Percentiles rank a stretch among this genome's conserved stretches.
Conservation (phyloP, 306 rosid species). For the Trifolium repens region DNA sequence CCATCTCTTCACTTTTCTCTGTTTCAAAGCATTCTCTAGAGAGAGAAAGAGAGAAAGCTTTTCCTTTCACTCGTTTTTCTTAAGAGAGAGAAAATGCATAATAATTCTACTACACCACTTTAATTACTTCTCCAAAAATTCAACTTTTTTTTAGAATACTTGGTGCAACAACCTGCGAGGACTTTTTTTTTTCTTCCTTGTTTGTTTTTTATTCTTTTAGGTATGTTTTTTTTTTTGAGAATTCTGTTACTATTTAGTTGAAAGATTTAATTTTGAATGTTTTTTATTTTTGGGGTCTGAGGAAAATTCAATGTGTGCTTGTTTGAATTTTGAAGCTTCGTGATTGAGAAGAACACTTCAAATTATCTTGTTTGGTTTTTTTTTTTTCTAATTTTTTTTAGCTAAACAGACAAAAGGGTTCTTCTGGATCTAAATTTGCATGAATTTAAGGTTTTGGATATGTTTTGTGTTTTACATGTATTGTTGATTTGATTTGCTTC, state of each 20-base stretch:
- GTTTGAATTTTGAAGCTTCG: background rate
- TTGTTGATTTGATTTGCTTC: conserved; percentile 28
- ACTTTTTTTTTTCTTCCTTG: background rate
- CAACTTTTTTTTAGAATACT: conserved; percentile 25
- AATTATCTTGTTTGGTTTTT: background rate
- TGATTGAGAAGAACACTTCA: background rate
- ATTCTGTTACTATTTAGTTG: conserved; percentile 28
- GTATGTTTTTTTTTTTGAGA: conserved; percentile 43
- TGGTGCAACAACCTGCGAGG: conserved; percentile 14
- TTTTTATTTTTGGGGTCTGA: conserved; percentile 36
- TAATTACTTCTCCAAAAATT: background rate
- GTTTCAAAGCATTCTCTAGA: conserved; percentile 5
- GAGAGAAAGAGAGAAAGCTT: background rate
- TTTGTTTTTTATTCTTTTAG: conserved; percentile 35
- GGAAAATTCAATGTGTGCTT: conserved; percentile 37
- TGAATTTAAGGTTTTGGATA: conserved; percentile 19
- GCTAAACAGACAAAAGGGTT: conserved; percentile 28
- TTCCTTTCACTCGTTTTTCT: conserved; percentile 39
- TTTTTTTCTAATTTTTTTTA: background rate
- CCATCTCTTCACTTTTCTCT: conserved; percentile 31
- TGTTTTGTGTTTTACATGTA: background rate
- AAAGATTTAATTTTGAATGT: conserved; percentile 22
- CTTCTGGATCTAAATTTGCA: conserved; percentile 43
- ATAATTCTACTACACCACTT: conserved; percentile 6
- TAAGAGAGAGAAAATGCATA: conserved; percentile 55